Base-by-base conservation (phyloP, 2,329 filamentous ascomycete species). In the Ophiocordyceps sinensis region DNA sequence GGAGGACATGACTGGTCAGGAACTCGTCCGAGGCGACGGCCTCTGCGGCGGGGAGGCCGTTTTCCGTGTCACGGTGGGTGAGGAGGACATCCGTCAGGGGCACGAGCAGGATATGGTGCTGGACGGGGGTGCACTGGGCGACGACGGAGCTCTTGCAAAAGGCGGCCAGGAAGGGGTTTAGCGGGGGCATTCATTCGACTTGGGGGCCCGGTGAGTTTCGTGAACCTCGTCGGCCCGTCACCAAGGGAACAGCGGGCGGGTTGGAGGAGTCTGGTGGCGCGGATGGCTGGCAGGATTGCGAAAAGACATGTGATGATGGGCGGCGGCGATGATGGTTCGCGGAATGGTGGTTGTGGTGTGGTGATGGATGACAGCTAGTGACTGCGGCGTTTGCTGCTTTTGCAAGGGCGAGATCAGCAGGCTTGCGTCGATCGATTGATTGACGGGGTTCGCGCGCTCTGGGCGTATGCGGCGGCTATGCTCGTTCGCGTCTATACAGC, bases 141-240 rank as follows among this genome's bases (percentile, higher is more conserved):
- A 84, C 82, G 59, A 95, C 75, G 62, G 85, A 79, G 76, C 87
- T 96, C 71, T 86, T 87, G 75, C 95, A 95, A 79, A 98, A 96
- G 73, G 89, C 87, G 72, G 85, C 82, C 64, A 98, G 75, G 68
- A 95, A 96, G 63, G 91, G 91, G 68, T 98, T 98, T 79, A 96
- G 75, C 70, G 91, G 86, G 81, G 88, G 88, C 88, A 94, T 94
- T 64, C 61, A 63, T 57, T 62, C 61, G 59, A 51, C 56, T 59
- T 53, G 47, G 42, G 44, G 41, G 42, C 42, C 47, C 47, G 51
- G 43, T 43, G 48, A 50, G 9, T 11, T 9, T 38, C 42, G 53
- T 49, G 47, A 51, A 48, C 43, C 44, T 52, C 48, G 44, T 54
- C 55, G 52, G 51, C 50, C 50, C 46, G 44, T 45, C 49, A 44